Conservation (phyloP, 257 asterid species). For the Eustoma russellianum region DNA sequence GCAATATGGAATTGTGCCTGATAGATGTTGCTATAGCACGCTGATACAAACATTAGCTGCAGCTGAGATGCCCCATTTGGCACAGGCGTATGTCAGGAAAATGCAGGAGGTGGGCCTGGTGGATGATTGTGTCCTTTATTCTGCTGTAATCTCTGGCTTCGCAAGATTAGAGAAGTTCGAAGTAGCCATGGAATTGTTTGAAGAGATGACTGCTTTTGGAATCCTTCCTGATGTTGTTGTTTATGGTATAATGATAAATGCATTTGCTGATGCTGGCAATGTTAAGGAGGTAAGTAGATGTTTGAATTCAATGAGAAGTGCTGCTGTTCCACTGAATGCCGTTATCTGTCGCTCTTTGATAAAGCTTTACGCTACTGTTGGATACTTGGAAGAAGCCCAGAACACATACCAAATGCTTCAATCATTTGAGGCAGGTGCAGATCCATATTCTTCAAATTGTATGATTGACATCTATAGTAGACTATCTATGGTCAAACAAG, state of each 20-base stretch:
- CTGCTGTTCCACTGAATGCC: constrained; percentile 47
- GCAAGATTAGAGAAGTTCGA: constrained; percentile 47
- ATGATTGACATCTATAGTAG: constrained; percentile 83
- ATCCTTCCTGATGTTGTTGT: constrained; percentile 74
- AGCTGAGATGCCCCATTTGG: constrained; percentile 63
- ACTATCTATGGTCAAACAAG: constrained; percentile 64
- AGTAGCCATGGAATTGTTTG: constrained; percentile 43
- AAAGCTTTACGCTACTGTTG: constrained; percentile 82
- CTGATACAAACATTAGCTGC: constrained; percentile 78
- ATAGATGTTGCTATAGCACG: constrained; percentile 74
- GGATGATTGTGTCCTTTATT: constrained; percentile 62
- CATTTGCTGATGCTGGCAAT: constrained; percentile 69
- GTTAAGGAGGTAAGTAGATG: constrained; percentile 43
- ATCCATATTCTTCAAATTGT: constrained; percentile 75
- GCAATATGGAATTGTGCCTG: constrained; percentile 47
- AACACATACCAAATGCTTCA: constrained; percentile 43
- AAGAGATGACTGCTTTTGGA: constrained; percentile 48
- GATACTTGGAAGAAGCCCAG: constrained; percentile 70
- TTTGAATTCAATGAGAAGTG: constrained; percentile 35
- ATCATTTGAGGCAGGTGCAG: constrained; percentile 40
- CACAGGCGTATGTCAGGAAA: constrained; percentile 51
- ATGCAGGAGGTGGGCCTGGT: constrained; percentile 65
- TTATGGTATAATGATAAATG: constrained; percentile 70
- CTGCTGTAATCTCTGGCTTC: constrained; percentile 79
- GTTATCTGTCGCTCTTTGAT: constrained; percentile 62